Base-by-base conservation (phyloP, 352 stramenopile genomes). In the Phytophthora gonapodyides region DNA sequence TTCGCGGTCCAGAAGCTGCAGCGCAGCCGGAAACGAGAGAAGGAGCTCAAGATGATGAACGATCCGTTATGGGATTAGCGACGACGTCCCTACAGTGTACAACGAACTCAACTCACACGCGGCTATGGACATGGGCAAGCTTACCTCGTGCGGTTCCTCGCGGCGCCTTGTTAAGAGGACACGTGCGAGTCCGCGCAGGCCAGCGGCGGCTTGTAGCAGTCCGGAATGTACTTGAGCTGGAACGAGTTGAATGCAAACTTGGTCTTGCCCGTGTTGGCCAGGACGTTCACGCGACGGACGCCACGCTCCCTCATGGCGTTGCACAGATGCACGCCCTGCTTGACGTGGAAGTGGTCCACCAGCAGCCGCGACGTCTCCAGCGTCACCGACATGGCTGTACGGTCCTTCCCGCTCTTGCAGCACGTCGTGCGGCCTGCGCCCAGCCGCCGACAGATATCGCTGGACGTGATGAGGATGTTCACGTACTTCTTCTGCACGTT, bases 351-450 rank as follows among this genome's bases (percentile, higher is more conserved):
- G 54, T 97, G 76, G 64, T 94, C 87, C 17, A 96, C 82, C 12
- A 93, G 73, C 70, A 99, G 58, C 34, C 96, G 91, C 42, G 94
- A 96, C 43, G 96, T 89, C 73, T 98, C 97, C 33, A 98, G 89
- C 13, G 96, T 99, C 17, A 98, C 90, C 13, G 97, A 97, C 97
- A 99, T 99, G 19, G 93, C 94, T 31, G 97, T 99, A 53, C 97
- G 91, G 72, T 99, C 96, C 66, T 99, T 99, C 2, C 97, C 96
- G 61, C 84, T 97, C 73, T 99, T 99, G 78, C 97, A 99, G 78
- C 97, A 99, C 2, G 97, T 97, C 27, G 93, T 90, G 17, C 91
- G 87, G 0, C 89, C 94, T 10, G 94, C 96, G 15, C 93, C 92
- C 8, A 99, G 67, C 35, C 83, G 87, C 30, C 97, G 90, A 37